phyloP scores from a whole-genome alignment of 164 flowering plant species.

The Sextonia rubra region DNA sequence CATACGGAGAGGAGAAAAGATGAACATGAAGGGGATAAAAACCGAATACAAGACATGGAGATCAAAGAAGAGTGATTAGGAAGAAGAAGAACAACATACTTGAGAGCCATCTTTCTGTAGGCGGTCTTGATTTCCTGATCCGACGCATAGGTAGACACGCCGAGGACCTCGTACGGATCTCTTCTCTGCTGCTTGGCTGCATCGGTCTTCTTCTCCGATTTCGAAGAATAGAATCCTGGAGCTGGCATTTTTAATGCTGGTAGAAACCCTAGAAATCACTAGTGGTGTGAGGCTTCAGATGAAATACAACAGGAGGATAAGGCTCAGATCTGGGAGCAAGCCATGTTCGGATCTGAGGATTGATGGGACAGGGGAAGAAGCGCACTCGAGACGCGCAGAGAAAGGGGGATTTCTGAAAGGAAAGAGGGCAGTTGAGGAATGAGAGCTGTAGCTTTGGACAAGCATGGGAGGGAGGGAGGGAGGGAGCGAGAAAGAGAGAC shows the following conservation, averaged over 20 bases:
- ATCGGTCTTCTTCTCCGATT: slow-evolving; percentile 50
- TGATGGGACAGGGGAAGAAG: neutral
- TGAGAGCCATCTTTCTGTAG: slow-evolving; percentile 87
- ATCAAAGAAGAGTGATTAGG: neutral
- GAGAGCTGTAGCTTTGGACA: neutral
- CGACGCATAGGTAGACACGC: slow-evolving; percentile 57
- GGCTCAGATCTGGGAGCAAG: too few relatives aligned
- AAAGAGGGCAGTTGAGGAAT: neutral
- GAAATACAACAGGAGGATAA: too few relatives aligned
- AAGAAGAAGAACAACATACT: slow-evolving; percentile 32
- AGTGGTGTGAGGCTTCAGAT: too few relatives aligned
- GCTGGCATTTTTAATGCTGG: slow-evolving; percentile 41
- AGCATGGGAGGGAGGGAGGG: neutral
- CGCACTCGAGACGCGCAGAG: neutral
- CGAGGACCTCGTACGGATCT: slow-evolving; percentile 89
- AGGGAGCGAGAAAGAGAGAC: neutral
- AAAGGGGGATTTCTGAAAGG: neutral
- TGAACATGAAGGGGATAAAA: neutral
- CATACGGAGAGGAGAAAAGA: neutral
- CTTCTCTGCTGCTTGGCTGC: slow-evolving; percentile 43
- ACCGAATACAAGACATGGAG: neutral
- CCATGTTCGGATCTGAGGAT: too few relatives aligned
- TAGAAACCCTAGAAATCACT: slow-evolving; percentile 21
- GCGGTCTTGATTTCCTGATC: slow-evolving; percentile 89
- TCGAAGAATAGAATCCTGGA: slow-evolving; percentile 18